Evolutionary conservation across 495 filamentous ascomycete species (phyloP).

Genomic region (Aspergillus nidulans): DNA sequence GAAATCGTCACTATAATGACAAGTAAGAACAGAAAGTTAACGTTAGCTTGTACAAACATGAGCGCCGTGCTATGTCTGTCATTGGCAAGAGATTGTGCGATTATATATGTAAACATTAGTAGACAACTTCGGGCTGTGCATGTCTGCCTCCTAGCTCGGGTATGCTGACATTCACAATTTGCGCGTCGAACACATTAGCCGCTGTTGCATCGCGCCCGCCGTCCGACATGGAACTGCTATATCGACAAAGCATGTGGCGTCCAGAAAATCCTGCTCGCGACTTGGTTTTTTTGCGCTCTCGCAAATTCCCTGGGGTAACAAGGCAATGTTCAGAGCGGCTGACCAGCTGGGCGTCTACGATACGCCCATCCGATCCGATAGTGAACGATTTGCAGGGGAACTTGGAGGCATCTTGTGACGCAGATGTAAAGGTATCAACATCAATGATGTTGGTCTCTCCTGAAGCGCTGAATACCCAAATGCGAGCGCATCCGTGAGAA

Average conservation of each 20-base stretch:
- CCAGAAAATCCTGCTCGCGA: constrained; percentile 23
- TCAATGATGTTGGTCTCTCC: constrained; percentile 33
- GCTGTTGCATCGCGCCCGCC: not conserved
- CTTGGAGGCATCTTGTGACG: constrained; percentile 6
- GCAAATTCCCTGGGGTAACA: constrained; percentile 8
- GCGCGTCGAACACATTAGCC: constrained; percentile 29
- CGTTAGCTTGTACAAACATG: not conserved
- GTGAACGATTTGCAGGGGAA: constrained; percentile 24
- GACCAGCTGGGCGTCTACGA: constrained; percentile 19
- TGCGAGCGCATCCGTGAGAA: constrained; percentile 29
- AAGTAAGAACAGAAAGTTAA: not conserved
- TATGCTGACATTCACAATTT: constrained; percentile 40
- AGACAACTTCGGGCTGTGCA: constrained; percentile 13
- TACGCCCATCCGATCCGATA: constrained; percentile 27
- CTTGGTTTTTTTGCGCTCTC: constrained; percentile 30
- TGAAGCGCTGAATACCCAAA: constrained; percentile 38
- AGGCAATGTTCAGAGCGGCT: constrained; percentile 9
- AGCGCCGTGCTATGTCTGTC: constrained; percentile 13
- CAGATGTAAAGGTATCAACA: constrained; percentile 31
- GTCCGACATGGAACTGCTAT: not conserved
- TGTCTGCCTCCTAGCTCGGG: constrained; percentile 30
- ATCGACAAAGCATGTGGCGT: constrained; percentile 16
- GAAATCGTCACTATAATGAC: not conserved
- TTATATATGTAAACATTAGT: constrained; percentile 8
- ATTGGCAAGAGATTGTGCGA: not conserved